Evolutionary conservation across 305 asterid species (phyloP), one percentile per base, ranked within the genome.

Genomic region (Rubia peregrina): DNA sequence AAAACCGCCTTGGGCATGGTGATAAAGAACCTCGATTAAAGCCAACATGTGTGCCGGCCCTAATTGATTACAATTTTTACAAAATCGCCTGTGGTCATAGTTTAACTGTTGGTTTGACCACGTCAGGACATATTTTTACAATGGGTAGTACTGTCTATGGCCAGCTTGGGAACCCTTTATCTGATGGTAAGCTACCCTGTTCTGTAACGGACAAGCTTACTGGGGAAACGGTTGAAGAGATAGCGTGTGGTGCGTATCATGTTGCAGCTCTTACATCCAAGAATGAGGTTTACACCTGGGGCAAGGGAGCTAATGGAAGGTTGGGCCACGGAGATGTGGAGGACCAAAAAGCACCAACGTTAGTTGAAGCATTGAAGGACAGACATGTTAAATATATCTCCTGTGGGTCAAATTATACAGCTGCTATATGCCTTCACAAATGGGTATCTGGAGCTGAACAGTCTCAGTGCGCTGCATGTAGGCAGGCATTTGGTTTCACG

Each of bases 361-460:
- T 86, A 42, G 95, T 95, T 40, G 97, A 95, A 82, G 84, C 90
- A 59, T 84, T 95, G 67, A 95, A 85, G 81, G 99, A 95, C 70
- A 70, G 96, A 65, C 94, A 91, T 46, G 94, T 95, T 9, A 95
- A 89, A 76, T 91, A 77, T 68, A 86, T 95, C 40, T 90, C 97
- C 19, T 94, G 97, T 78, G 99, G 99, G 70, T 91, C 98, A 24
- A 94, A 87, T 80, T 90, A 89, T 81, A 87, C 92, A 1, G 87
- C 96, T 6, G 95, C 95, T 11, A 87, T 94, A 70, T 94, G 98
- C 72, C 89, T 88, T 71, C 97, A 91, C 77, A 94, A 86, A 81
- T 90, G 96, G 98, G 97, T 91, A 75, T 90, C 98, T 3, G 95
- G 96, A 42, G 90, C 95, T 43, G 99, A 90, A 78, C 99, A 94